These are phyloP conservation scores for Coemansia sp. DNA, from an alignment of 192 early-diverging fungal species.

Conservation along the genomic window DNA sequence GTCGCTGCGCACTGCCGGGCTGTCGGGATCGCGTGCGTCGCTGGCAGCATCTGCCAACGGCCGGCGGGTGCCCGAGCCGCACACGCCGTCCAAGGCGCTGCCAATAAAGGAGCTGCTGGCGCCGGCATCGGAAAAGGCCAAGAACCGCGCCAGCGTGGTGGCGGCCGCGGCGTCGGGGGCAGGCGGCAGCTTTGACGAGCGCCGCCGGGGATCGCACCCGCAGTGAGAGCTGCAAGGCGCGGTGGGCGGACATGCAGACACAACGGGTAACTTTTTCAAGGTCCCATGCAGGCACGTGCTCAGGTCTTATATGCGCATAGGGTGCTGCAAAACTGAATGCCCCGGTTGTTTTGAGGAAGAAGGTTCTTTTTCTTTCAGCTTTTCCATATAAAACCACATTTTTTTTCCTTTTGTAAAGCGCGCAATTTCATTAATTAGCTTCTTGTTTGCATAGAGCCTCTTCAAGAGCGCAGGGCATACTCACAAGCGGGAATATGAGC, in stretches of 20 bases:
- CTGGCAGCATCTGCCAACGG: constrained; percentile 17
- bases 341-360: too few relatives aligned
- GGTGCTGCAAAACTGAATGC: too few relatives aligned
- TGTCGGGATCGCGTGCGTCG: constrained; percentile 28
- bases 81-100: constrained; percentile 43
- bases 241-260: too few relatives aligned
- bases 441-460: too few relatives aligned
- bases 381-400: too few relatives aligned
- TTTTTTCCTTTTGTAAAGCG: too few relatives aligned
- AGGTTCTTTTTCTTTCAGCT: too few relatives aligned
- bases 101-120: constrained; percentile 53
- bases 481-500: background rate
- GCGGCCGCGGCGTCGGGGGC: constrained; percentile 1
- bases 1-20: constrained; percentile 7
- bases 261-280: too few relatives aligned
- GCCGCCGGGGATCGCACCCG: constrained; percentile 18
- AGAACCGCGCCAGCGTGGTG: constrained; percentile 42
- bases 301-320: too few relatives aligned
- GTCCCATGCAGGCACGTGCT: too few relatives aligned
- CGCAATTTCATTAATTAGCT: too few relatives aligned
- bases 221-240: too few relatives aligned
- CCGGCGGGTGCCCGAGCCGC: constrained; percentile 17
- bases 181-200: constrained; percentile 6
- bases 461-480: background rate
- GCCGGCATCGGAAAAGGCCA: constrained; percentile 43